These are phyloP conservation scores for Aspergillus bertholletiae DNA, from an alignment of 495 filamentous ascomycete genomes.

Conservation along the genomic window DNA sequence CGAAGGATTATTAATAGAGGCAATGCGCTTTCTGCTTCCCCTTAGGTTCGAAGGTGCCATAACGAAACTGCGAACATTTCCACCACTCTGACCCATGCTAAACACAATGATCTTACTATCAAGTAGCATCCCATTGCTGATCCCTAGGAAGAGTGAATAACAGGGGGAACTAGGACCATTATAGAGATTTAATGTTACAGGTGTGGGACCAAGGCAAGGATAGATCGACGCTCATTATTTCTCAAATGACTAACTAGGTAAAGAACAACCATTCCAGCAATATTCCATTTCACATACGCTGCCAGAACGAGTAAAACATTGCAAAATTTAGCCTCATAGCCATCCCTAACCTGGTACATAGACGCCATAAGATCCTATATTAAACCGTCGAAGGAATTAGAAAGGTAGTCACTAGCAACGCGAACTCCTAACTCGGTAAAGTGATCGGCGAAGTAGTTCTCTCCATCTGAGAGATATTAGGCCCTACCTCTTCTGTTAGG, in stretches of 20 bases:
- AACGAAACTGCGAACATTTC: no score
- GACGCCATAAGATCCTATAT: background rate
- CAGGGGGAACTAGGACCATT: no score
- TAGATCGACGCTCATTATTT: no score
- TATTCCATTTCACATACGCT: background rate
- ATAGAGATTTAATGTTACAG: no score
- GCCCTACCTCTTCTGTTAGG: background rate
- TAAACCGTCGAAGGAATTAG: background rate
- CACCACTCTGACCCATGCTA: no score
- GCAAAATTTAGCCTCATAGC: background rate
- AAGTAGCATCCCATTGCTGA: no score
- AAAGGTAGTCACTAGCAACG: background rate
- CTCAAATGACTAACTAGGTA: background rate
- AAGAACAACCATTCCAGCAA: background rate
- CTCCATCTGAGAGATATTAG: background rate
- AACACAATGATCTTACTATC: no score
- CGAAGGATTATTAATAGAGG: no score
- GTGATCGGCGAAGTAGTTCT: background rate
- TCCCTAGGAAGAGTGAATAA: no score
- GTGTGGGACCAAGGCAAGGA: no score
- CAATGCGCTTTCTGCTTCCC: no score
- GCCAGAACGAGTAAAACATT: background rate
- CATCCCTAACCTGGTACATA: background rate
- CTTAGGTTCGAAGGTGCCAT: no score
- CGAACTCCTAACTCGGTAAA: background rate